These are phyloP conservation scores for Celoporthe dispersa DNA, from an alignment of 2,329 filamentous ascomycete genomes.

Conservation along the genomic window DNA sequence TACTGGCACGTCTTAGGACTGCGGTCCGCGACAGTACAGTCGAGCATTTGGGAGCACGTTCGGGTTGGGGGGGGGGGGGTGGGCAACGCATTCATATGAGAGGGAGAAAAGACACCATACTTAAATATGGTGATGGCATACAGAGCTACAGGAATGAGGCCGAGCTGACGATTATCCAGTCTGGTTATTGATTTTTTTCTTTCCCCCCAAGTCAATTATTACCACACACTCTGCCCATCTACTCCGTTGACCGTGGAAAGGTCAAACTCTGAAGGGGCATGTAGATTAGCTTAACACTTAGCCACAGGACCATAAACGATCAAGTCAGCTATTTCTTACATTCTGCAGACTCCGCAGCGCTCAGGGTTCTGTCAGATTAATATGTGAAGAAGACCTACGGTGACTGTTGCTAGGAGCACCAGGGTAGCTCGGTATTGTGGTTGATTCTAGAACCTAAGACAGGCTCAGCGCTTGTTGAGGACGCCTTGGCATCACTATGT, in stretches of 20 bases:
- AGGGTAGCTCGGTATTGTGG: not conserved
- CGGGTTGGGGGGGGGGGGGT: not conserved
- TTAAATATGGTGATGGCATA: not conserved
- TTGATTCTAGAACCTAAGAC: not conserved
- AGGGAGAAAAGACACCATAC: not conserved
- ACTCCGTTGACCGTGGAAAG: not conserved
- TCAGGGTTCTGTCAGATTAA: not conserved
- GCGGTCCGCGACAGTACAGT: not conserved
- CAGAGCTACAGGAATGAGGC: not conserved
- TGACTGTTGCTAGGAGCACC: not conserved
- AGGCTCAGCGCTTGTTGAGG: too few species aligned
- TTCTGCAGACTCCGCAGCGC: not conserved
- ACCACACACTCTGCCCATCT: not conserved
- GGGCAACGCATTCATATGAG: slow-evolving; percentile 12
- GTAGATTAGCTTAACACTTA: slow-evolving; percentile 7
- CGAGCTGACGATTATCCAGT: slow-evolving; percentile 2
- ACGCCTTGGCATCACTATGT: not conserved
- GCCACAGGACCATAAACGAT: not conserved
- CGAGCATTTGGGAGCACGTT: not conserved
- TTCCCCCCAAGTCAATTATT: not conserved
- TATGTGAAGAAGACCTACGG: not conserved
- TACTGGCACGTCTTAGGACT: slow-evolving; percentile 1
- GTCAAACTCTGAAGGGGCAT: not conserved
- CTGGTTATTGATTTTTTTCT: not conserved
- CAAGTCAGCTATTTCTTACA: not conserved